A percentile compares a stretch with the other conserved stretches of the same genome.
Conservation (phyloP, 345 rosid species). For the Citropsis articulata region DNA sequence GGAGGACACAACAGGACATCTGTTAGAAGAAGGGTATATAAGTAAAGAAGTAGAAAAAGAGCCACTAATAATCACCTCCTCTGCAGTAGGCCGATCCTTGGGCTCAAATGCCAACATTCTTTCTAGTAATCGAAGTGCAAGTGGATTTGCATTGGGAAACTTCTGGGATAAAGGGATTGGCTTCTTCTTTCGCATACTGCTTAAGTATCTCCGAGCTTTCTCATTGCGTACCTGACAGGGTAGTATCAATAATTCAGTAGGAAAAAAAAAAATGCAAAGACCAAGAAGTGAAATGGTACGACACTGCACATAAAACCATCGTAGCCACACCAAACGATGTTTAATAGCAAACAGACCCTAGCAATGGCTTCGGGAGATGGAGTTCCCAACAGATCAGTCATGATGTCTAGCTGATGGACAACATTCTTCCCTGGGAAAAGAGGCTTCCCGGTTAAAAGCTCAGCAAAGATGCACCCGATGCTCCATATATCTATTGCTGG, state of each 20-base stretch:
- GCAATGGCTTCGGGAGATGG: conserved; percentile 94
- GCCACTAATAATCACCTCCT: conserved; percentile 53
- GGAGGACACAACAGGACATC: neutral
- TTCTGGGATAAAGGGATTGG: conserved; percentile 77
- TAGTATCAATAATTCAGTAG: conserved; percentile 22
- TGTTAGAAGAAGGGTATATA: conserved; percentile 17
- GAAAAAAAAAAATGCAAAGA: too few species aligned
- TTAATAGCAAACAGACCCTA: conserved; percentile 50
- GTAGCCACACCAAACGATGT: conserved; percentile 9
- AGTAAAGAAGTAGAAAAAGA: neutral
- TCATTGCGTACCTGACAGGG: conserved; percentile 82
- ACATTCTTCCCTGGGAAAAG: conserved; percentile 97
- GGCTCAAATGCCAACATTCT: conserved; percentile 95
- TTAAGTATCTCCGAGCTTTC: conserved; percentile 90
- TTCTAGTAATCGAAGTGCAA: conserved; percentile 84
- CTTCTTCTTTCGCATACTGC: conserved; percentile 95
- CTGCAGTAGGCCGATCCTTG: conserved; percentile 85
- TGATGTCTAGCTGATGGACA: conserved; percentile 90
- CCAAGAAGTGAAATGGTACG: neutral
- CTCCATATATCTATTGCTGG: conserved; percentile 98
- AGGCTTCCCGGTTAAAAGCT: conserved; percentile 91
- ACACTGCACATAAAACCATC: neutral
- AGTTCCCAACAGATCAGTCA: conserved; percentile 92
- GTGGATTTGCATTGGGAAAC: conserved; percentile 91
- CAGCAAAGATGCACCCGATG: conserved; percentile 95